Evolutionary conservation across 2,329 filamentous ascomycete species (phyloP).

Genomic region (Fusarium illudens): DNA sequence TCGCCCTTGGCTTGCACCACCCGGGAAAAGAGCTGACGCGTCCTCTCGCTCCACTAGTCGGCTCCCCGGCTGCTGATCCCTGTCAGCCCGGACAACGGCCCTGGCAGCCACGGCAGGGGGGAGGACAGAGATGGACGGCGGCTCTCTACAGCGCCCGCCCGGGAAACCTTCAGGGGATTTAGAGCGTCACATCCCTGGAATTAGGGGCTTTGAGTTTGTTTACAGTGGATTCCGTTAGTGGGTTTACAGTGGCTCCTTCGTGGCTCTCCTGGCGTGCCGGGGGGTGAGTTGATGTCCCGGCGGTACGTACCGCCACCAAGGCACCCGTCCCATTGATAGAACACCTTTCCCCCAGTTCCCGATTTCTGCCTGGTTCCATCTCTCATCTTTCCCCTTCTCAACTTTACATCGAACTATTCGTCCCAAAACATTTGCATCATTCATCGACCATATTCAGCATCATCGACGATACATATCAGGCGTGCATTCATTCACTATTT

Average conservation of each 20-base stretch:
- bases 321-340: constrained; percentile 49
- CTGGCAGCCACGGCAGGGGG: constrained; percentile 14
- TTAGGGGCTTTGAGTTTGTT: constrained; percentile 31
- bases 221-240: constrained; percentile 33
- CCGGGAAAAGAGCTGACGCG: constrained; percentile 42
- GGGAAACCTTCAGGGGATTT: constrained; percentile 12
- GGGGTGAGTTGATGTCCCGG: constrained; percentile 23
- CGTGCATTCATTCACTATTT: not conserved
- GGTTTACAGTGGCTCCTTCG: constrained; percentile 28
- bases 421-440: constrained; percentile 24
- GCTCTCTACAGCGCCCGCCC: constrained; percentile 14
- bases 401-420: constrained; percentile 31
- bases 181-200: constrained; percentile 2
- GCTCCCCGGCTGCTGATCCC: constrained; percentile 39
- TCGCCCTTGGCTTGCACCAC: constrained; percentile 41
- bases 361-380: constrained; percentile 35
- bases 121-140: not conserved
- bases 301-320: constrained; percentile 37
- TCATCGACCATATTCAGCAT: constrained; percentile 19
- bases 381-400: constrained; percentile 35
- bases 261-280: constrained; percentile 12
- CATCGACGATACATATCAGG: not conserved
- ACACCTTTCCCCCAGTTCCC: constrained; percentile 42
- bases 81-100: constrained; percentile 36
- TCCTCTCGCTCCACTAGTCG: constrained; percentile 39